Conservation (phyloP, 1,284 basidiomycete genomes). For the Volvariella surrecta region DNA sequence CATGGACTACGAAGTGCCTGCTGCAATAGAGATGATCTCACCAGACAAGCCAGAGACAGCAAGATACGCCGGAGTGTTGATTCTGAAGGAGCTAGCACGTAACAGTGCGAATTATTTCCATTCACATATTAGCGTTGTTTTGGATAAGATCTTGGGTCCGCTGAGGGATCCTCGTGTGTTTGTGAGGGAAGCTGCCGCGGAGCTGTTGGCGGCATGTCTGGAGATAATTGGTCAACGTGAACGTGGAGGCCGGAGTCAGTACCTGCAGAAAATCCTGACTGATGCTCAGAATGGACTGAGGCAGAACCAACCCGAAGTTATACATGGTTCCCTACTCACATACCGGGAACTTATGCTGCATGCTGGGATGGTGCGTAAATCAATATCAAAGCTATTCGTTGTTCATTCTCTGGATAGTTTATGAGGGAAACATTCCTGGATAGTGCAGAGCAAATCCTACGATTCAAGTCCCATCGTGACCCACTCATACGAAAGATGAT, state of each 20-base stretch:
- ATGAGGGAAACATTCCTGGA: slow-evolving; percentile 89
- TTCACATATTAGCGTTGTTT: slow-evolving; percentile 76
- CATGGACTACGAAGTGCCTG: slow-evolving; percentile 80
- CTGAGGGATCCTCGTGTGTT: slow-evolving; percentile 79
- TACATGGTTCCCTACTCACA: slow-evolving; percentile 90
- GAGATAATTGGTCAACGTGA: slow-evolving; percentile 77
- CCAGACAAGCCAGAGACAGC: slow-evolving; percentile 69
- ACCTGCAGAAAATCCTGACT: slow-evolving; percentile 74
- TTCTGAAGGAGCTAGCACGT: slow-evolving; percentile 85
- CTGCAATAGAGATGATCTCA: slow-evolving; percentile 73
- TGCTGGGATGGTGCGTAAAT: slow-evolving; percentile 73
- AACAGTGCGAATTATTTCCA: slow-evolving; percentile 84
- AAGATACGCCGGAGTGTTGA: slow-evolving; percentile 79
- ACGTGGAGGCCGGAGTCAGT: slow-evolving; percentile 56
- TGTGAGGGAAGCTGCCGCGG: slow-evolving; percentile 86
- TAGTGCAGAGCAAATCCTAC: slow-evolving; percentile 87
- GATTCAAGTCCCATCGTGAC: slow-evolving; percentile 85
- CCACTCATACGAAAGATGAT: slow-evolving; percentile 86
- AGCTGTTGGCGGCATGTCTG: slow-evolving; percentile 83
- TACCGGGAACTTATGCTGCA: slow-evolving; percentile 90
- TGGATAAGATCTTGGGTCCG: slow-evolving; percentile 88
- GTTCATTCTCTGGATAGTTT: slow-evolving; percentile 48
- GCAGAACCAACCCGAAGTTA: slow-evolving; percentile 74
- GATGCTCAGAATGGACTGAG: slow-evolving; percentile 87
- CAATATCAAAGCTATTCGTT: slow-evolving; percentile 5